These are phyloP conservation scores for Bonnemaisonia californica DNA, from an alignment of 31 red algal genomes.

Conservation along the genomic window DNA sequence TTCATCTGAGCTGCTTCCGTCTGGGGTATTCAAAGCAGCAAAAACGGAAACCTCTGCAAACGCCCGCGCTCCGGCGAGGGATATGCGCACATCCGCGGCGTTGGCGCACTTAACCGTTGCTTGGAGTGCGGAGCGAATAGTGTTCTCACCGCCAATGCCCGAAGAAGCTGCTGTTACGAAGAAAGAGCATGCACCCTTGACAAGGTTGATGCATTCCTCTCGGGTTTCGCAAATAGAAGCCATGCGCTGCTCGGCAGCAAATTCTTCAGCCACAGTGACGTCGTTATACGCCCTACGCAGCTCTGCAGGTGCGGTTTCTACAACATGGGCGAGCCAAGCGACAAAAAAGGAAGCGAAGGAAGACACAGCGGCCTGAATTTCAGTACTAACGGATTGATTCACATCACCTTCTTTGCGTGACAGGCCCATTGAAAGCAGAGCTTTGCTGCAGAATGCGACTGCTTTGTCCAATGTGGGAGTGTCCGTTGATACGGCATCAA, in stretches of 20 bases:
- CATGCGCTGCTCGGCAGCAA: conserved; percentile 60
- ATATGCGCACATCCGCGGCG: conserved; percentile 73
- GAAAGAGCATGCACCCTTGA: conserved; percentile 64
- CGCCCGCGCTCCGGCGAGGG: conserved; percentile 64
- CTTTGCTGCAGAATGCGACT: conserved; percentile 68
- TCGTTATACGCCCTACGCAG: conserved; percentile 50
- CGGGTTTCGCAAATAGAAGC: conserved; percentile 51
- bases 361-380: conserved; percentile 40
- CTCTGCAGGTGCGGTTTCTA: conserved; percentile 55
- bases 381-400: conserved; percentile 3
- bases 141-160: conserved; percentile 35
- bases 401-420: conserved; percentile 17
- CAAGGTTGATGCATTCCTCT: conserved; percentile 57
- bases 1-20: conserved; percentile 27
- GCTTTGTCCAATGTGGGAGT: conserved; percentile 52
- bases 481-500: conserved; percentile 55
- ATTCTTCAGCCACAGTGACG: conserved; percentile 58
- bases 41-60: conserved; percentile 58
- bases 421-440: conserved; percentile 46
- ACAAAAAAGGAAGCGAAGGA: conserved; percentile 78
- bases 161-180: conserved; percentile 42
- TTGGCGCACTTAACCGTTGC: conserved; percentile 66
- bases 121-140: conserved; percentile 42
- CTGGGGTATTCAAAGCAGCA: not conserved
- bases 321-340: conserved; percentile 68